phyloP scores from a whole-genome alignment of 1,139 yeast species.

The Lodderomyces oxycetoniae region DNA sequence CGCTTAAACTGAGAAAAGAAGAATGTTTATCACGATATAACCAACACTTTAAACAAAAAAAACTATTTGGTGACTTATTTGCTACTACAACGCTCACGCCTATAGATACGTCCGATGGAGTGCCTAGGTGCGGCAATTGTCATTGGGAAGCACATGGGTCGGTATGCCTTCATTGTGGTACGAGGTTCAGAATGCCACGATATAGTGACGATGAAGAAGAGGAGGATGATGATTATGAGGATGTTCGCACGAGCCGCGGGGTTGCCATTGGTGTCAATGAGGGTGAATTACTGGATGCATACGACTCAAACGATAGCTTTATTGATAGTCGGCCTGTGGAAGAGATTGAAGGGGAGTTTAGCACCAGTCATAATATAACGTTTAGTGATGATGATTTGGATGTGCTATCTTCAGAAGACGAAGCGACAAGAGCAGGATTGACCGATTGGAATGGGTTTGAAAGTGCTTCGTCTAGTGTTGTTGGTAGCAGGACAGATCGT shows the following conservation, averaged over 20 bases:
- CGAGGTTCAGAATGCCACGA: conserved; percentile 27
- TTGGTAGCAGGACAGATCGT: neutral
- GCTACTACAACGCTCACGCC: conserved; percentile 42
- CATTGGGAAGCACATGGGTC: conserved; percentile 74
- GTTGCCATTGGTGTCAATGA: too few relatives aligned
- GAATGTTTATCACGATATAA: conserved; percentile 31
- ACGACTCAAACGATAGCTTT: conserved; percentile 30
- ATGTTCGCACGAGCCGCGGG: conserved; percentile 7
- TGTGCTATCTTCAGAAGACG: conserved; percentile 3
- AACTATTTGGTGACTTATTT: conserved; percentile 49
- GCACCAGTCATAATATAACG: neutral
- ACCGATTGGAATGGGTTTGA: conserved; percentile 15
- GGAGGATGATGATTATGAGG: conserved; percentile 20
- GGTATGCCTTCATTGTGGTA: conserved; percentile 53
- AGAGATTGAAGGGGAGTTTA: too few relatives aligned
- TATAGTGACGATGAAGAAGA: conserved; percentile 22
- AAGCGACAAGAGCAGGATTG: conserved; percentile 9
- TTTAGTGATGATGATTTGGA: neutral
- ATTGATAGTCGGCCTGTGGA: conserved; percentile 20
- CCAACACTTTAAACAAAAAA: conserved; percentile 30
- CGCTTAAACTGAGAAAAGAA: conserved; percentile 19
- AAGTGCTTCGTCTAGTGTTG: conserved; percentile 7
- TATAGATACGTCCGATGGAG: conserved; percentile 68
- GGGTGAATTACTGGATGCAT: conserved; percentile 16
- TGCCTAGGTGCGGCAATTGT: conserved; percentile 72